These are phyloP conservation scores for Heimioporus retisporus DNA, from an alignment of 1,284 basidiomycete genomes.

Conservation along the genomic window DNA sequence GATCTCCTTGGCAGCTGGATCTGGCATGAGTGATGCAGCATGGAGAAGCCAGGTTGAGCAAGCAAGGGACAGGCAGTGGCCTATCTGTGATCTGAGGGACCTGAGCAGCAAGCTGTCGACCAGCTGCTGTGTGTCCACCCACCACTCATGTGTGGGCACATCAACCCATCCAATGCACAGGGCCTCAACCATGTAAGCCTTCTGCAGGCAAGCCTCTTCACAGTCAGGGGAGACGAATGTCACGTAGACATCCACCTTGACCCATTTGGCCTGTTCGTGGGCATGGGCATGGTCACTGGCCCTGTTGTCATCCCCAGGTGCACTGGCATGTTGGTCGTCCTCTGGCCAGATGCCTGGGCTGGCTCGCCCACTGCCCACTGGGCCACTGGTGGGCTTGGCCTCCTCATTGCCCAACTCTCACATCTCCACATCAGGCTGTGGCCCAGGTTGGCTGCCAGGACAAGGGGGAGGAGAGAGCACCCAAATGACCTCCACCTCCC, in stretches of 20 bases:
- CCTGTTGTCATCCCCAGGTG: not conserved
- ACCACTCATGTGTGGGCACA: not conserved
- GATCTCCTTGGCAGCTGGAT: slow-evolving; percentile 6
- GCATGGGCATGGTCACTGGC: not conserved
- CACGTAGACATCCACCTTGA: slow-evolving; percentile 13
- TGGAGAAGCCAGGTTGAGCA: not conserved
- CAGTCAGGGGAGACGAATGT: slow-evolving; percentile 5
- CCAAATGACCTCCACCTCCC: too few species aligned
- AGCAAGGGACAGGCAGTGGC: not conserved
- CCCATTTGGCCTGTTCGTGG: not conserved
- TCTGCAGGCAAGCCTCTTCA: not conserved
- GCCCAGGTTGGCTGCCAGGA: too few species aligned
- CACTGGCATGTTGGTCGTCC: too few species aligned
- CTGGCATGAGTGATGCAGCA: too few species aligned
- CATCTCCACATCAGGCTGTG: too few species aligned
- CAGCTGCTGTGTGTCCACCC: slow-evolving; percentile 14
- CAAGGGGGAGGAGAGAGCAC: too few species aligned
- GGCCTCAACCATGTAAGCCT: not conserved
- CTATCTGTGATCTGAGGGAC: slow-evolving; percentile 8
- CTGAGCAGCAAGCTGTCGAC: not conserved
- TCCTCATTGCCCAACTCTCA: too few species aligned
- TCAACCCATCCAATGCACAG: not conserved
- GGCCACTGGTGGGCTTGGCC: too few species aligned
- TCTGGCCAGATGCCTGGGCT: too few species aligned
- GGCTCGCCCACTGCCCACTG: too few species aligned